Percentiles rank a stretch among this genome's conserved stretches.
Evolutionary conservation across 2,329 filamentous ascomycete genomes (phyloP).

Genomic region (Paecilomyces formosus): DNA sequence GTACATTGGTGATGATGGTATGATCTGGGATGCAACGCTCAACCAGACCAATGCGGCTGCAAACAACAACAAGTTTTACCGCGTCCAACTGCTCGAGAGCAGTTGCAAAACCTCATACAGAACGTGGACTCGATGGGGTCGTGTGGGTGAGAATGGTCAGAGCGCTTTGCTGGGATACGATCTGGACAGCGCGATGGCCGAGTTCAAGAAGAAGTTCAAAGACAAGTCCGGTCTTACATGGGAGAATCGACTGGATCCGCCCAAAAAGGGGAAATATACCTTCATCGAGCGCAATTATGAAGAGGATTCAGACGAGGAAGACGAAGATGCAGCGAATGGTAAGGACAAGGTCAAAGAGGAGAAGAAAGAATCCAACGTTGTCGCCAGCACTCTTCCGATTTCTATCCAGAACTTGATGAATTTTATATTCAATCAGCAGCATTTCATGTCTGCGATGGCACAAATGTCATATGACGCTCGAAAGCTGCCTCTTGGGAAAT

Average conservation of each 20-base stretch:
- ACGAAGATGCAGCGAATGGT: slow-evolving; percentile 41
- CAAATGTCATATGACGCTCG: slow-evolving; percentile 42
- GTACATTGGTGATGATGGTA: slow-evolving; percentile 56
- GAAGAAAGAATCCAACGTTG: slow-evolving; percentile 27
- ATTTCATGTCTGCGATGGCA: slow-evolving; percentile 53
- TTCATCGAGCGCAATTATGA: slow-evolving; percentile 76
- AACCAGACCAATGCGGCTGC: slow-evolving; percentile 66
- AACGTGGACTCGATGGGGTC: slow-evolving; percentile 74
- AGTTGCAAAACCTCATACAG: slow-evolving; percentile 39
- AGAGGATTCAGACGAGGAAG: slow-evolving; percentile 48
- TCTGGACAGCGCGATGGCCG: slow-evolving; percentile 31
- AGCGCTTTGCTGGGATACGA: slow-evolving; percentile 33
- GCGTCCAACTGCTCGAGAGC: slow-evolving; percentile 54
- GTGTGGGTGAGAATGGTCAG: slow-evolving; percentile 55
- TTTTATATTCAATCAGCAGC: slow-evolving; percentile 74
- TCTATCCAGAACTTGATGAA: slow-evolving; percentile 63
- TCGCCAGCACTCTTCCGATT: slow-evolving; percentile 51
- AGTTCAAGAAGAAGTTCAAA: slow-evolving; percentile 52
- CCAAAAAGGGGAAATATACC: slow-evolving; percentile 60
- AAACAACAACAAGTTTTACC: slow-evolving; percentile 82
- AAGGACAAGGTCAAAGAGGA: slow-evolving; percentile 21
- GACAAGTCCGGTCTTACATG: slow-evolving; percentile 48
- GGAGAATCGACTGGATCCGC: slow-evolving; percentile 36
- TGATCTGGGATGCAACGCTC: slow-evolving; percentile 71
- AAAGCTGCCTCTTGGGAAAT: slow-evolving; percentile 76